Conservation (phyloP, 495 filamentous ascomycete species). For the Hypoxylon perforatum region DNA sequence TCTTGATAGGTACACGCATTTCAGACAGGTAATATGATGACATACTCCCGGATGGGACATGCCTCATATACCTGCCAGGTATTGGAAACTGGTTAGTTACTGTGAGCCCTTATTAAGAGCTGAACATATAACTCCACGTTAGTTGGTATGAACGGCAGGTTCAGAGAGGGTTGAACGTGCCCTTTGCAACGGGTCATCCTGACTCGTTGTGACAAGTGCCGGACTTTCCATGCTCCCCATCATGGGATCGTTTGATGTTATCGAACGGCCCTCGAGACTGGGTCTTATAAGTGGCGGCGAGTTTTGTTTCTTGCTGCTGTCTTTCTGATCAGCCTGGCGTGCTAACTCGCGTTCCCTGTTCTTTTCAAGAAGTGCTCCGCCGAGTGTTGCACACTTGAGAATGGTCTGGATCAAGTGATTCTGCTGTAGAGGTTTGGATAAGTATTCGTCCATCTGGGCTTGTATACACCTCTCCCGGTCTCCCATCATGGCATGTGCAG, state of each 20-base stretch:
- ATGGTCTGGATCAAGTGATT: slow-evolving; percentile 99
- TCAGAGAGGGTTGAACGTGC: slow-evolving; percentile 67
- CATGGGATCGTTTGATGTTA: slow-evolving; percentile 71
- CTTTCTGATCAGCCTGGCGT: slow-evolving; percentile 48
- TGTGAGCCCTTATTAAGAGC: slow-evolving; percentile 62
- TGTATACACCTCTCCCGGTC: slow-evolving; percentile 98
- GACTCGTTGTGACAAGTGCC: slow-evolving; percentile 66
- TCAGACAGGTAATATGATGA: slow-evolving; percentile 9
- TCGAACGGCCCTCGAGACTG: slow-evolving; percentile 60
- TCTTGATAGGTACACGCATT: slow-evolving; percentile 36
- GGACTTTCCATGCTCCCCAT: slow-evolving; percentile 70
- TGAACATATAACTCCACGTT: slow-evolving; percentile 46
- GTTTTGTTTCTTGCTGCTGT: slow-evolving; percentile 34
- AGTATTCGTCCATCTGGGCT: slow-evolving; percentile 98
- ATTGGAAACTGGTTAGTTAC: slow-evolving; percentile 51
- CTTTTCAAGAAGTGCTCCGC: slow-evolving; percentile 84
- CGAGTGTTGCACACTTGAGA: slow-evolving; percentile 91
- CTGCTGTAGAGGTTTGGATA: slow-evolving; percentile 97
- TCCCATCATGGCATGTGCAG: slow-evolving; percentile 98
- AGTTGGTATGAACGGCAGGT: slow-evolving; percentile 46
- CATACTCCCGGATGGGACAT: slow-evolving; percentile 11
- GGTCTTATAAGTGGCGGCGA: slow-evolving; percentile 44
- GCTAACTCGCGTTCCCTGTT: slow-evolving; percentile 61
- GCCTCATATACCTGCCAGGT: slow-evolving; percentile 23
- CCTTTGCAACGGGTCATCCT: slow-evolving; percentile 76